Base-by-base conservation (phyloP, 2,329 filamentous ascomycete genomes). In the Mariannaea elegans region DNA sequence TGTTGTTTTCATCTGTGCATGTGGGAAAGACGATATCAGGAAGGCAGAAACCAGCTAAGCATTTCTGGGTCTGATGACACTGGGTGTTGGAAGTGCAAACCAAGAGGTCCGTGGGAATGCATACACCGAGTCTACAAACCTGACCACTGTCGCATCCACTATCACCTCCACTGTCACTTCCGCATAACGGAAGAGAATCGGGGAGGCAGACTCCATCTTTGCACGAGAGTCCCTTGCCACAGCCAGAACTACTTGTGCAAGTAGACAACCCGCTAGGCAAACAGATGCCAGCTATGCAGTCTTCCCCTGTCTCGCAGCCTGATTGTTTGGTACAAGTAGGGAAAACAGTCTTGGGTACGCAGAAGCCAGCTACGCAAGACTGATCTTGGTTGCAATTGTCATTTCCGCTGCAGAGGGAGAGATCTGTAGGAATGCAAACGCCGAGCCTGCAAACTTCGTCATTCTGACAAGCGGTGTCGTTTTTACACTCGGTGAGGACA, bases 121-220 rank as follows among this genome's bases (percentile, higher is more conserved):
- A 56, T 10, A 49, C 21, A 12, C 53, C 53, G 27, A 57, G 39
- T 29, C 38, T 9, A 13, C 32, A 24, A 16, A 39, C 32, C 13
- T 56, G 6, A 19, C 53, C 52, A 47, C 41, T 21, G 6, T 23
- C 31, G 16, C 52, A 55, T n/a, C n/a, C n/a, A n/a, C n/a, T n/a
- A n/a, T n/a, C n/a, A n/a, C n/a, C n/a, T 5, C 12, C 16, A 1
- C 29, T 27, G 27, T 47, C 42, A 13, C 16, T 36, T 2, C 12
- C 23, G 3, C 52, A 55, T 13, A 24, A 18, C 3, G 42, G 42
- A 16, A 55, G 6, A 5, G 36, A 18, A 4, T 14, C 23, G 2
- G 52, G 52, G 16, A 55, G 13, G 24, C 52, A 55, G 2, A 47
- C 23, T 2, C 52, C 42, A 7, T 19, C 41, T 0, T 27, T 7